Base-by-base conservation (phyloP, 345 rosid genomes). In the Rubroshorea leprosula region DNA sequence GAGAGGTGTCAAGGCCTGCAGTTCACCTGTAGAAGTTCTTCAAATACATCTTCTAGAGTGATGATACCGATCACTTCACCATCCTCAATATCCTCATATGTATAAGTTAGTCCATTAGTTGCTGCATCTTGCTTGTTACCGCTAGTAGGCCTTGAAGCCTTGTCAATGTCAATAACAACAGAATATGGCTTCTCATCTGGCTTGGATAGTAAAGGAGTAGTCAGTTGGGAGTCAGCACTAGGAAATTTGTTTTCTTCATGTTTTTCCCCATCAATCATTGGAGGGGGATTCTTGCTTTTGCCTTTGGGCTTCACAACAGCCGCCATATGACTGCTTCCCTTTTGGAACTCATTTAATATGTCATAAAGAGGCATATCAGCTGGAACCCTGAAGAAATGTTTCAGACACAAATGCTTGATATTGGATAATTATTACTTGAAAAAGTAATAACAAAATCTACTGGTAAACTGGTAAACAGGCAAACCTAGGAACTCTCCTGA, bases 241-340 rank as follows among this genome's bases (percentile, higher is more conserved):
- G 63, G 45, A 62, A 48, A 63, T 50, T 68, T 68, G 65, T 63
- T 79, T 64, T 69, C 86, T 58, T 72, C 74, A 8, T 49, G 5
- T 47, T 67, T 72, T 62, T 65, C 89, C 51, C 73, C 83, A 31
- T 62, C 74, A 15, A 49, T 44, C 39, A 72, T 62, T 17, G 74
- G 65, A 16, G 61, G 74, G 72, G 64, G 69, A 61, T 56, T 61
- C 77, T 79, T 83, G 66, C 31, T 57, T 70, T 83, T 89, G 39
- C 78, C 87, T 51, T 80, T 86, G 45, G 78, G 76, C 74, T 78
- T 86, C 61, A 89, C 99, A 66, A 93, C 96, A 64, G 99, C 99
- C 22, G 99, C 99, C 99, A 93, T 93, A 68, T 93, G 99, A 75
- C 99, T 93, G 78, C 99, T 93, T 14, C 99, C 99, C 75, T 93